phyloP scores from a whole-genome alignment of 495 filamentous ascomycete species.

The Viridothelium virens region DNA sequence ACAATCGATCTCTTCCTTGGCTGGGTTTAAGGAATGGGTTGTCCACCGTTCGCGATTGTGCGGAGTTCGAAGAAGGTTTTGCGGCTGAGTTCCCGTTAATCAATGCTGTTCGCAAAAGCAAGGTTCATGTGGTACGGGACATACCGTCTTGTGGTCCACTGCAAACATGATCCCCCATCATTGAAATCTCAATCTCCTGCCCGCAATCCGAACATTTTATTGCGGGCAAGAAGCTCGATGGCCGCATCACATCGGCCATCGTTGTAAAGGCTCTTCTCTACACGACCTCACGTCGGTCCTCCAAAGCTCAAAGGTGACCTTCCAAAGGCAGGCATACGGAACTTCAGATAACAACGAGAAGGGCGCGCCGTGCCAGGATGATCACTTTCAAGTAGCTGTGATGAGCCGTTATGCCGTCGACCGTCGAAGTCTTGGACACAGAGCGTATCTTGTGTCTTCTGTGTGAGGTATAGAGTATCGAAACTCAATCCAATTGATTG shows the following conservation, averaged over 20 bases:
- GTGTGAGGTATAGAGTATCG: background rate
- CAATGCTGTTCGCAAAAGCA: constrained; percentile 13
- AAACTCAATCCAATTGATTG: background rate
- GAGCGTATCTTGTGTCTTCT: background rate
- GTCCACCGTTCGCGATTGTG: background rate
- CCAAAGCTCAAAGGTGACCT: constrained; percentile 2
- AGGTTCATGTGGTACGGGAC: constrained; percentile 12
- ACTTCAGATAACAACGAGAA: background rate
- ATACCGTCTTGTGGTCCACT: constrained; percentile 26
- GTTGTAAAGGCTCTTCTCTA: constrained; percentile 2
- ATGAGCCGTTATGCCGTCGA: background rate
- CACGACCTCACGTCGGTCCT: background rate
- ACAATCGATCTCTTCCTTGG: constrained; percentile 20
- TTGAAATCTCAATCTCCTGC: constrained; percentile 74
- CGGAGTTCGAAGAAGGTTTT: background rate
- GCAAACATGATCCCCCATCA: constrained; percentile 89
- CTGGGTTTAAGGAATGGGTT: constrained; percentile 12
- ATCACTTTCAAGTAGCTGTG: background rate
- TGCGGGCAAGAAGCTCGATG: constrained; percentile 70
- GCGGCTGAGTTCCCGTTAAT: background rate
- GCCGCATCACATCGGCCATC: constrained; percentile 44
- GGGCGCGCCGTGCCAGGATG: background rate
- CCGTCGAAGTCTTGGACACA: constrained; percentile 5
- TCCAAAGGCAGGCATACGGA: background rate
- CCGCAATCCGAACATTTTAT: constrained; percentile 95